These are phyloP conservation scores for Backusella liffmaniae DNA, from an alignment of 192 early-diverging fungal genomes.

Conservation along the genomic window DNA sequence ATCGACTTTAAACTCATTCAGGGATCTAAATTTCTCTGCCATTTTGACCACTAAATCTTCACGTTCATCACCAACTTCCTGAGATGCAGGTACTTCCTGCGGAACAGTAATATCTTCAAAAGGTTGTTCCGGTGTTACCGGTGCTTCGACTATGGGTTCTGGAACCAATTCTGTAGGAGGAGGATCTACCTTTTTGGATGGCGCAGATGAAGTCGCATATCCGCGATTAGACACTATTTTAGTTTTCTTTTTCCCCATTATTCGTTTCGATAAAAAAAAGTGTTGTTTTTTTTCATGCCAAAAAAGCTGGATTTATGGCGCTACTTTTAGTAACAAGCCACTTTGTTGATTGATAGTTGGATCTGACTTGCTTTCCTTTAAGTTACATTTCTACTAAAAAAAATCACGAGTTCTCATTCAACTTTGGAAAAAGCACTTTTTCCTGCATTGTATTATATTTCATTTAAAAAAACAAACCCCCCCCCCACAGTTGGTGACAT, in stretches of 20 bases:
- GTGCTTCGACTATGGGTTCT: neutral
- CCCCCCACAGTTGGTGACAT: neutral
- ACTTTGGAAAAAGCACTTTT: no score
- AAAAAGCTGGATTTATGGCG: neutral
- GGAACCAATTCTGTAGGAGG: neutral
- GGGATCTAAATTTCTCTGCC: neutral
- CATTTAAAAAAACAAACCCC: neutral
- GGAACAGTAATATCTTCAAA: neutral
- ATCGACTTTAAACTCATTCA: constrained; percentile 7
- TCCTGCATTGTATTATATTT: neutral
- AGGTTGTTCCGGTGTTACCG: neutral
- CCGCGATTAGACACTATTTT: constrained; percentile 17
- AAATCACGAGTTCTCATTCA: neutral
- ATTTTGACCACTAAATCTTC: neutral
- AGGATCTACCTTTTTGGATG: neutral
- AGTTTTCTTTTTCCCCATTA: constrained; percentile 15
- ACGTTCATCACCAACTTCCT: neutral
- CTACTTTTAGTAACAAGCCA: neutral
- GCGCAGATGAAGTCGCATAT: constrained; percentile 11
- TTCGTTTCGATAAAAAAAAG: neutral
- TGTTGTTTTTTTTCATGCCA: neutral
- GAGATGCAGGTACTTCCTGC: neutral
- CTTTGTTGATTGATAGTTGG: neutral
- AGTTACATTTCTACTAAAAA: neutral
- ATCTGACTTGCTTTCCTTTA: neutral